These are phyloP conservation scores for Erysimum cheiranthoides DNA, from an alignment of 345 rosid species.

Conservation along the genomic window DNA sequence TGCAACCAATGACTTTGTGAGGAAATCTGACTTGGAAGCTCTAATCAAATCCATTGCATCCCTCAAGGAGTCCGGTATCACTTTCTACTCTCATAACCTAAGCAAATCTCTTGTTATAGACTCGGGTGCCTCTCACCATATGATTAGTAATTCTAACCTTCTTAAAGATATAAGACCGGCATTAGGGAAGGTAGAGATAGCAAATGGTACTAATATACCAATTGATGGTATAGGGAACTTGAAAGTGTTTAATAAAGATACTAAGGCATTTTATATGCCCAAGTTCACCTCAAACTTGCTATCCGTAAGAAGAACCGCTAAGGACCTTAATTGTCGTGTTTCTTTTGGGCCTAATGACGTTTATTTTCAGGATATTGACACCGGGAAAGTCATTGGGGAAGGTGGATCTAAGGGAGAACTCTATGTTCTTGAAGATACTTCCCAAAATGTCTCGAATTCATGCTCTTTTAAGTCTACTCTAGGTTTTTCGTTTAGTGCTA, in stretches of 20 bases:
- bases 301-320: neutral
- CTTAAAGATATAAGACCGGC: neutral
- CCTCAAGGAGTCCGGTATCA: neutral
- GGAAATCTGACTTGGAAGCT: neutral
- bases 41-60: no score
- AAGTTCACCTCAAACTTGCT: neutral
- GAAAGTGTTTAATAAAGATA: fast-evolving
- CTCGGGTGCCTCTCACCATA: neutral
- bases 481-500: neutral
- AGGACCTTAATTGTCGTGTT: neutral
- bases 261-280: neutral
- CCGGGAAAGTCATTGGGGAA: neutral
- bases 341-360: neutral
- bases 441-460: neutral
- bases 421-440: neutral
- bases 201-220: neutral
- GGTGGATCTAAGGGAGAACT: neutral
- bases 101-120: neutral
- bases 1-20: neutral
- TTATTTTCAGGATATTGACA: neutral
- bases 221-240: neutral
- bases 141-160: neutral
- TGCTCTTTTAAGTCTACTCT: neutral
- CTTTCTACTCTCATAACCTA: neutral
- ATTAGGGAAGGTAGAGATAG: neutral